phyloP scores from a whole-genome alignment of 495 filamentous ascomycete genomes.

The Lindgomyces ingoldianus region DNA sequence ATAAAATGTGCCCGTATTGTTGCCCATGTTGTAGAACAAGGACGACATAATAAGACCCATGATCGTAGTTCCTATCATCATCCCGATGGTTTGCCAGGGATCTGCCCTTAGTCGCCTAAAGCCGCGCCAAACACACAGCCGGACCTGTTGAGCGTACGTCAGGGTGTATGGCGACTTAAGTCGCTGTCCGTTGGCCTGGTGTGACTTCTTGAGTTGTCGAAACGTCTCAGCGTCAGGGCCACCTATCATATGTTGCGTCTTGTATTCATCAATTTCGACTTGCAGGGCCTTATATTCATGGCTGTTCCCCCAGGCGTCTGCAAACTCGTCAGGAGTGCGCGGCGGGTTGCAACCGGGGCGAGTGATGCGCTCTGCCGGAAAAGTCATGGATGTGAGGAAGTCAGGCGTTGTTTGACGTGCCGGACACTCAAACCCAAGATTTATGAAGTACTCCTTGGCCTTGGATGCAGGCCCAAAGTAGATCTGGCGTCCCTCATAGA shows the following conservation, averaged over 20 bases:
- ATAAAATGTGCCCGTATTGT: slow-evolving; percentile 67
- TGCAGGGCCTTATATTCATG: slow-evolving; percentile 63
- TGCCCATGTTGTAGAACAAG: slow-evolving; percentile 73
- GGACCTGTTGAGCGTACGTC: slow-evolving; percentile 64
- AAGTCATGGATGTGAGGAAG: slow-evolving; percentile 71
- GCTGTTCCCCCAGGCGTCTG: slow-evolving; percentile 68
- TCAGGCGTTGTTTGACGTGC: slow-evolving; percentile 63
- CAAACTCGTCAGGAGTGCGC: slow-evolving; percentile 68
- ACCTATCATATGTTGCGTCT: slow-evolving; percentile 59
- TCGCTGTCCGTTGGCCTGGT: slow-evolving; percentile 58
- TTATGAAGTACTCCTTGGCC: slow-evolving; percentile 44
- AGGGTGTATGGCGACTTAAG: slow-evolving; percentile 70
- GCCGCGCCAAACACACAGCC: background rate
- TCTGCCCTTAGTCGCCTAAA: background rate
- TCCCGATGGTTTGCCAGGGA: slow-evolving; percentile 54
- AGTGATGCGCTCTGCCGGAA: slow-evolving; percentile 61
- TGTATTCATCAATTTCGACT: slow-evolving; percentile 68
- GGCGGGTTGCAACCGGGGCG: slow-evolving; percentile 60
- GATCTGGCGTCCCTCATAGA: slow-evolving; percentile 45
- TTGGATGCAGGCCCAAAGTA: slow-evolving; percentile 37
- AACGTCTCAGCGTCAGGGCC: slow-evolving; percentile 66
- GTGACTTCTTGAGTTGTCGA: slow-evolving; percentile 60
- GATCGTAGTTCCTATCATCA: slow-evolving; percentile 67
- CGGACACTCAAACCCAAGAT: slow-evolving; percentile 61
- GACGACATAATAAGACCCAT: slow-evolving; percentile 77